Evolutionary conservation across 164 flowering plant genomes (phyloP).

Genomic region (Hamamelis virginiana): DNA sequence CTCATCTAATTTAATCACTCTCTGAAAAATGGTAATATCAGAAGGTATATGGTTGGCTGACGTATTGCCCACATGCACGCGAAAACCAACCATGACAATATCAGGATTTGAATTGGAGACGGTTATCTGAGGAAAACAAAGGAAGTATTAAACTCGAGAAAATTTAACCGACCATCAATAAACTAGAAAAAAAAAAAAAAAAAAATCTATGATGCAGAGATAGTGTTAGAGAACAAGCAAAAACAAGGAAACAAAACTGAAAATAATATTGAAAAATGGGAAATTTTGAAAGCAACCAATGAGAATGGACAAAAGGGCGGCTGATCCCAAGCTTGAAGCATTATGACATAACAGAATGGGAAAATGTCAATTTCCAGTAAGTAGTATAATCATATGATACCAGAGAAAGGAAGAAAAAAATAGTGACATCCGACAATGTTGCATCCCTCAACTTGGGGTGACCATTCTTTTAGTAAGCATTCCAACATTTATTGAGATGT

Average conservation of each 20-base stretch:
- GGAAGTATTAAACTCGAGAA: background rate
- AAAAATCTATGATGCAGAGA: background rate
- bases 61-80: slow-evolving; percentile 89
- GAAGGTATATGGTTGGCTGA: slow-evolving; percentile 92
- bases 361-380: background rate
- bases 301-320: background rate
- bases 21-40: slow-evolving; percentile 75
- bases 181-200: background rate
- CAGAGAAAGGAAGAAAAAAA: too few relatives aligned
- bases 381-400: background rate
- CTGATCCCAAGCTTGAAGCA: background rate
- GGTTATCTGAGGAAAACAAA: slow-evolving; percentile 57
- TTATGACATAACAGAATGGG: background rate
- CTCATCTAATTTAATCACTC: slow-evolving; percentile 87
- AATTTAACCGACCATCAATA: background rate
- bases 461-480: too few relatives aligned
- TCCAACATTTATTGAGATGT: too few relatives aligned
- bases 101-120: slow-evolving; percentile 96
- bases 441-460: too few relatives aligned
- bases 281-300: background rate
- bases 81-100: slow-evolving; percentile 97
- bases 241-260: slow-evolving; percentile 2
- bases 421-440: too few relatives aligned
- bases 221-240: background rate
- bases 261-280: background rate